Evolutionary conservation across 306 rosid species (phyloP), one percentile per base, ranked within the genome.

Genomic region (Citrullus mucosospermus): DNA sequence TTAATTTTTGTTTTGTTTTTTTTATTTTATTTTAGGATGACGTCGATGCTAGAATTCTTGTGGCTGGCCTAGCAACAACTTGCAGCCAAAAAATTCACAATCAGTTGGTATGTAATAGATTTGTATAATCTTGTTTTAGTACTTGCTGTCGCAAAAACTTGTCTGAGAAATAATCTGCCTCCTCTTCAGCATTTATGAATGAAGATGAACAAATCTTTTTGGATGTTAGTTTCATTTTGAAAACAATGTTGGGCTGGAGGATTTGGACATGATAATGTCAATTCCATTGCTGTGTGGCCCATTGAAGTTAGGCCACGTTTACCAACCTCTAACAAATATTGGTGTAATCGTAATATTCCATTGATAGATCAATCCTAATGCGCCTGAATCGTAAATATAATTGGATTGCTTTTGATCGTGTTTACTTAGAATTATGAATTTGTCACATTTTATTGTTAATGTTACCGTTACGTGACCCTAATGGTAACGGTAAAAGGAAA

Each of bases 81-180:
- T 96, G 99, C 70, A 96, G 98, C 89, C 99, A 96, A 85, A 96
- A 96, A 85, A 89, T 96, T 85, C 98, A 96, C 88, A 96, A 96
- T 80, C 99, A 96, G 76, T 82, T 96, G 98, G 99, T 96, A 88
- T 28, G 81, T 51, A 1, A 14, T 50, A 50, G 77, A 58, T 34
- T 50, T 30, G 44, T 72, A 15, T 1, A 72, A 72, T 50, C 60
- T 30, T 50, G 61, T 30, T 48, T 14, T 73, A 50, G 76, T 72
- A 30, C 60, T 73, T 30, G 16, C 59, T 30, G 43, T 15, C 5
- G 61, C 62, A 53, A 78, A 61, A 41, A 28, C 17, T 7, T 3
- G 28, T 38, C 30, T 44, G 3, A 11, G 38, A 60, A 60, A 60
- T 60, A 41, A 43, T 43, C 17, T 38, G 25, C 28, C 38, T 76